These are phyloP conservation scores for Cryphonectria nitschkei DNA, from an alignment of 2,329 filamentous ascomycete species.

Conservation along the genomic window DNA sequence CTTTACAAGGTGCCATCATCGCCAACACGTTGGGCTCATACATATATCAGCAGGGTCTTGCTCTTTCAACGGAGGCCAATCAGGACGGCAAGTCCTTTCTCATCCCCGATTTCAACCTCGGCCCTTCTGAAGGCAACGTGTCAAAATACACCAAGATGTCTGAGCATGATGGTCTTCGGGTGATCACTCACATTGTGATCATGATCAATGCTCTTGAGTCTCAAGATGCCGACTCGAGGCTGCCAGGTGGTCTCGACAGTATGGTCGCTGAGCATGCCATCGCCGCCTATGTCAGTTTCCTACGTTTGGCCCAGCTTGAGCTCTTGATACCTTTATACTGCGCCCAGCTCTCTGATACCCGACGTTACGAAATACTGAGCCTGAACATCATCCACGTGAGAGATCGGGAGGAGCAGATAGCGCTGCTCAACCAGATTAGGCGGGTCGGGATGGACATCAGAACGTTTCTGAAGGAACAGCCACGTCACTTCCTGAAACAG, in stretches of 20 bases:
- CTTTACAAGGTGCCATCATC: constrained; percentile 76
- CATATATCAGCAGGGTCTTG: constrained; percentile 62
- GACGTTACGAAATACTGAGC: constrained; percentile 72
- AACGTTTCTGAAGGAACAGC: constrained; percentile 73
- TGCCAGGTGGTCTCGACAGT: constrained; percentile 40
- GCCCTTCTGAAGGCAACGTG: constrained; percentile 42
- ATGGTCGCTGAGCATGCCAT: constrained; percentile 67
- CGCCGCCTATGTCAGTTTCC: constrained; percentile 78
- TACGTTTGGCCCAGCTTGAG: constrained; percentile 73
- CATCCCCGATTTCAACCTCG: constrained; percentile 44
- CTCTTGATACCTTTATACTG: constrained; percentile 88
- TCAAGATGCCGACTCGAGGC: constrained; percentile 39
- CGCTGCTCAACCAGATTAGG: constrained; percentile 74
- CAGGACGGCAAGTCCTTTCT: constrained; percentile 44
- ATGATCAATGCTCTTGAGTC: constrained; percentile 70
- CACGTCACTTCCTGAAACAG: constrained; percentile 54
- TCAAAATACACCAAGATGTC: constrained; percentile 57
- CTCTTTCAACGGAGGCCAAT: constrained; percentile 54
- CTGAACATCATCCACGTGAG: constrained; percentile 76
- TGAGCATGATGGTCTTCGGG: constrained; percentile 67
- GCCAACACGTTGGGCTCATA: constrained; percentile 62
- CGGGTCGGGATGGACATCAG: constrained; percentile 73
- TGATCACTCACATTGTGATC: constrained; percentile 68
- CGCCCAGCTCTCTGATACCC: constrained; percentile 69
- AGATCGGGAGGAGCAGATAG: constrained; percentile 65